Evolutionary conservation across 2,329 filamentous ascomycete species (phyloP).

Genomic region (Ilyonectria robusta): DNA sequence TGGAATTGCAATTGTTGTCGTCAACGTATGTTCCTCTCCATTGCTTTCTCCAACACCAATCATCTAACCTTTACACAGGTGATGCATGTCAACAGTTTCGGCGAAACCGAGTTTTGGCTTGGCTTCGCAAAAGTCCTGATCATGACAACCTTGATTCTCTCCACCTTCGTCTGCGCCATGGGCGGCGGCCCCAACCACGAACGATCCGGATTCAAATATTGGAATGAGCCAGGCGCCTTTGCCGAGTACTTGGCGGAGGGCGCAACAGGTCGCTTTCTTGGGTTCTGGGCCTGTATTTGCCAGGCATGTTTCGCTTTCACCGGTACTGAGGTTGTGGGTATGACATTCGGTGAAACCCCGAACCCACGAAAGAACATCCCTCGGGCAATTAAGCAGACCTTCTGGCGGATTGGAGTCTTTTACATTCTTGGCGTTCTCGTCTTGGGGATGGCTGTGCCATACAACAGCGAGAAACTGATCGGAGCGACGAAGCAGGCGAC

Average conservation of each 20-base stretch:
- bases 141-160: slow-evolving; percentile 56
- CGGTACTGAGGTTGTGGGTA: slow-evolving; percentile 34
- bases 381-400: slow-evolving; percentile 42
- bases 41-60: background rate
- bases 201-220: slow-evolving; percentile 61
- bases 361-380: slow-evolving; percentile 45
- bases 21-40: slow-evolving; percentile 43
- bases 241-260: slow-evolving; percentile 53
- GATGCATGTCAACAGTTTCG: slow-evolving; percentile 58
- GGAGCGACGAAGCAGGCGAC: slow-evolving; percentile 35
- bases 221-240: slow-evolving; percentile 60
- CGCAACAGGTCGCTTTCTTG: slow-evolving; percentile 55
- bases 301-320: slow-evolving; percentile 56
- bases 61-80: slow-evolving; percentile 38
- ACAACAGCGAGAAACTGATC: slow-evolving; percentile 34
- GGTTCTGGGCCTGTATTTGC: slow-evolving; percentile 56
- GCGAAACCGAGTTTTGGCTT: slow-evolving; percentile 65
- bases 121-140: slow-evolving; percentile 61
- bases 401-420: slow-evolving; percentile 47
- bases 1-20: slow-evolving; percentile 50
- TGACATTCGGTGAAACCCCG: slow-evolving; percentile 42
- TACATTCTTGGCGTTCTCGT: slow-evolving; percentile 44
- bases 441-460: slow-evolving; percentile 46
- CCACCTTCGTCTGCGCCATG: slow-evolving; percentile 50
- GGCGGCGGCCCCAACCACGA: slow-evolving; percentile 56